A percentile compares a stretch with the other conserved stretches of the same genome.
These are phyloP conservation scores for Phoma sp. DNA, from an alignment of 2,329 filamentous ascomycete genomes.

Conservation along the genomic window DNA sequence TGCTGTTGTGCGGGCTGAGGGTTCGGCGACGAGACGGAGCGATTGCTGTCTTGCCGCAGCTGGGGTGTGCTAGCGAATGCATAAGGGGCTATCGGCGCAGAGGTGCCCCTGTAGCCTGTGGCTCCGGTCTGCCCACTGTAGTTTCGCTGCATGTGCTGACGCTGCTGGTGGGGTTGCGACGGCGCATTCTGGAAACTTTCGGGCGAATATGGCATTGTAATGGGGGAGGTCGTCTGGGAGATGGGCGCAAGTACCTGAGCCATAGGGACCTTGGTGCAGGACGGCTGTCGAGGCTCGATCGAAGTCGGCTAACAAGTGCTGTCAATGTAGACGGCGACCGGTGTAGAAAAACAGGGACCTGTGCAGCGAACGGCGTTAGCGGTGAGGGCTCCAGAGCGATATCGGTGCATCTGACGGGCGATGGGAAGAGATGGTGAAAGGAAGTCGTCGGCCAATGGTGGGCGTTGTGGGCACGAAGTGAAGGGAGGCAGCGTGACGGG, in stretches of 20 bases:
- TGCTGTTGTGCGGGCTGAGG: conserved; percentile 48
- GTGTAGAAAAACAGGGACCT: conserved; percentile 25
- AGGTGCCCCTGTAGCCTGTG: conserved; percentile 50
- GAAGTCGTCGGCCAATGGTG: conserved; percentile 9
- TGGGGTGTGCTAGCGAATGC: conserved; percentile 60
- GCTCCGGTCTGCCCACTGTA: conserved; percentile 51
- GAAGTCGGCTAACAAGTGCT: conserved; percentile 23
- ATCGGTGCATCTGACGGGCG: background rate
- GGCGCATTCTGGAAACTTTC: conserved; percentile 54
- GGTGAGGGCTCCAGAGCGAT: conserved; percentile 5
- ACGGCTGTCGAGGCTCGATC: conserved; percentile 27
- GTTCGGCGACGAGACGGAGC: conserved; percentile 60
- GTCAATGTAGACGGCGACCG: conserved; percentile 22
- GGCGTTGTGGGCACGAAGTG: conserved; percentile 3
- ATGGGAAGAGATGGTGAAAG: conserved; percentile 16
- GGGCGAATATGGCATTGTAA: conserved; percentile 58
- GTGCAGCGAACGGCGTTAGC: conserved; percentile 26
- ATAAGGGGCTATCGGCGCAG: conserved; percentile 57
- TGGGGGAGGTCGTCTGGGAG: conserved; percentile 54
- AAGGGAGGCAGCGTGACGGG: conserved; percentile 11
- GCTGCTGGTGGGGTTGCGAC: conserved; percentile 44
- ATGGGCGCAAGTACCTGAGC: conserved; percentile 56
- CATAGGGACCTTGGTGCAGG: conserved; percentile 42
- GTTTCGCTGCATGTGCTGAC: conserved; percentile 43
- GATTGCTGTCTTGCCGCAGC: conserved; percentile 63